These are phyloP conservation scores for Pelagophyceae sp. DNA, from an alignment of 352 stramenopile species.

Conservation along the genomic window DNA sequence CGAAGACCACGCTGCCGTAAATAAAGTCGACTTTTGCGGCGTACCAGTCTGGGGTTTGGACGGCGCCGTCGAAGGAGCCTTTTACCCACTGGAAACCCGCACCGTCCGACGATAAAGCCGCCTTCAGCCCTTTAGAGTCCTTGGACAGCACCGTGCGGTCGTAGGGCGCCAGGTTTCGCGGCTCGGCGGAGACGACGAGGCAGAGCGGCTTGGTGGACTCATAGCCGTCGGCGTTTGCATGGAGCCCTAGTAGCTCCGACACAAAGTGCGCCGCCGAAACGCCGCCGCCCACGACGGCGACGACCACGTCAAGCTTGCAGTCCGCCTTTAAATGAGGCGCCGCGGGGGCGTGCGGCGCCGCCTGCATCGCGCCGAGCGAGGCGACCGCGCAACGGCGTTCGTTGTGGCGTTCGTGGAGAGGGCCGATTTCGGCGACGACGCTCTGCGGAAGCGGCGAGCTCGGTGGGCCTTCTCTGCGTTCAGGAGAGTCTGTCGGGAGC, in stretches of 20 bases:
- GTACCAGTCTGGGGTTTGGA: background rate
- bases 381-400: too few relatives aligned
- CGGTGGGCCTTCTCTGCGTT: too few relatives aligned
- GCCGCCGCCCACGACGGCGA: conserved; percentile 4
- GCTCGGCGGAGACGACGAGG: background rate
- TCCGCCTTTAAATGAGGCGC: too few relatives aligned
- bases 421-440: too few relatives aligned
- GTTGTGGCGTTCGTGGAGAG: too few relatives aligned
- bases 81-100: too few relatives aligned
- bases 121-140: background rate
- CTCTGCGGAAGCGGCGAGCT: too few relatives aligned
- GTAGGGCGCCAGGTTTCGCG: background rate
- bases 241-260: background rate
- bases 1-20: background rate
- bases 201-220: background rate
- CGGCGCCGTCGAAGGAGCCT: background rate
- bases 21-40: background rate
- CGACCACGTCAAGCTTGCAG: too few relatives aligned
- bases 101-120: background rate
- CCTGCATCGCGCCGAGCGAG: too few relatives aligned
- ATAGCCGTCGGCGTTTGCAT: background rate
- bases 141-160: background rate
- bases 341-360: too few relatives aligned
- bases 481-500: too few relatives aligned
- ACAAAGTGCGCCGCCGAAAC: background rate